Conservation (phyloP, 495 filamentous ascomycete species). For the Talaromyces liani region DNA sequence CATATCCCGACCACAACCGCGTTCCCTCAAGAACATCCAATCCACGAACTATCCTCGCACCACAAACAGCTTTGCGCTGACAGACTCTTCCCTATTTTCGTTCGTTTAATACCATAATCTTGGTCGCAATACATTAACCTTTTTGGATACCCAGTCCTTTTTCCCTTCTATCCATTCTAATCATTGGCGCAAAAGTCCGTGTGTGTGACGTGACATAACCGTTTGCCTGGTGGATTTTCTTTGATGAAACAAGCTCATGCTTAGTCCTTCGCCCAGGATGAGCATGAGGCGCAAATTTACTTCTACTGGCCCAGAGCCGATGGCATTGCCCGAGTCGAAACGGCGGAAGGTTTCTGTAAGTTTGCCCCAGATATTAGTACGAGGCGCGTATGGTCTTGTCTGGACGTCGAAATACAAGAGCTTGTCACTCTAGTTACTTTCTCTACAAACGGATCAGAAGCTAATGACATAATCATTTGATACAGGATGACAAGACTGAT, state of each 20-base stretch:
- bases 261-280: slow-evolving; percentile 31
- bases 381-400: not conserved
- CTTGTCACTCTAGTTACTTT: not conserved
- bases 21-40: slow-evolving; percentile 4
- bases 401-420: not conserved
- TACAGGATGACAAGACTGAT: slow-evolving; percentile 9
- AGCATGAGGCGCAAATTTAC: slow-evolving; percentile 62
- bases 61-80: not conserved
- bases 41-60: not conserved
- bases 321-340: slow-evolving; percentile 48
- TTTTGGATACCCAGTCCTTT: not conserved
- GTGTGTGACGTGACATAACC: not conserved
- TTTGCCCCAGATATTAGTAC: slow-evolving; percentile 12
- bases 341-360: slow-evolving; percentile 51
- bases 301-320: slow-evolving; percentile 26
- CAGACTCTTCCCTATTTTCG: not conserved
- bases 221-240: not conserved
- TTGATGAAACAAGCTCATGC: slow-evolving; percentile 2
- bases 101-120: not conserved
- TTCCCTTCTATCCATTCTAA: not conserved
- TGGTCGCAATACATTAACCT: not conserved
- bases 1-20: not conserved
- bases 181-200: not conserved
- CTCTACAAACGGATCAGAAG: not conserved
- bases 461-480: slow-evolving; percentile 7